Conservation (phyloP, 2,329 filamentous ascomycete genomes). For the Beauveria australis region DNA sequence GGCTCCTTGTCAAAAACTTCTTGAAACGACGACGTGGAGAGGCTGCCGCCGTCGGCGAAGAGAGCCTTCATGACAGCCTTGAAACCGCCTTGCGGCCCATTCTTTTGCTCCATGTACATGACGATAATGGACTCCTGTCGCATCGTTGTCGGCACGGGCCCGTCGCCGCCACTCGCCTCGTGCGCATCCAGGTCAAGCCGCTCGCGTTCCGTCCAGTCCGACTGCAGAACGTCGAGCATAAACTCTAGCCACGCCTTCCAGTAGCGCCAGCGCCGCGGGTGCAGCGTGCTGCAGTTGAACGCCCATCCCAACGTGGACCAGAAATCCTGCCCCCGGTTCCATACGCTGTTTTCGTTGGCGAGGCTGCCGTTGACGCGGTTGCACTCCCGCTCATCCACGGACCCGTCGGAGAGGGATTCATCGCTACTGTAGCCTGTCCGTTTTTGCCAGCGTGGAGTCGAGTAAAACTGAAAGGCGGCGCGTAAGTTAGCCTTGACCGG, state of each 20-base stretch:
- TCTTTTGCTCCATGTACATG: constrained; percentile 45
- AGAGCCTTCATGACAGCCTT: constrained; percentile 57
- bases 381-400: constrained; percentile 26
- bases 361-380: constrained; percentile 46
- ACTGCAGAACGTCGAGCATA: constrained; percentile 69
- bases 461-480: constrained; percentile 63
- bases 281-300: constrained; percentile 73
- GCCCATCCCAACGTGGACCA: constrained; percentile 89
- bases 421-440: constrained; percentile 33
- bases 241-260: constrained; percentile 77
- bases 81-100: constrained; percentile 35
- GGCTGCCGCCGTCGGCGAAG: constrained; percentile 54
- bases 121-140: constrained; percentile 51
- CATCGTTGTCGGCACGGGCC: constrained; percentile 19
- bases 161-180: constrained; percentile 17
- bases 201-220: constrained; percentile 55
- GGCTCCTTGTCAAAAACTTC: constrained; percentile 62
- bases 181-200: constrained; percentile 34
- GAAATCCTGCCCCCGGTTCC: constrained; percentile 72
- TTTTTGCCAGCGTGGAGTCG: constrained; percentile 22
- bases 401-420: constrained; percentile 29
- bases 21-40: constrained; percentile 46
- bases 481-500: constrained; percentile 61
- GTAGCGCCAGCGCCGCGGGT: constrained; percentile 67
- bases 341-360: constrained; percentile 59